Evolutionary conservation across 768 basidiomycete genomes (phyloP).

Genomic region (Holtermannia corniformis): DNA sequence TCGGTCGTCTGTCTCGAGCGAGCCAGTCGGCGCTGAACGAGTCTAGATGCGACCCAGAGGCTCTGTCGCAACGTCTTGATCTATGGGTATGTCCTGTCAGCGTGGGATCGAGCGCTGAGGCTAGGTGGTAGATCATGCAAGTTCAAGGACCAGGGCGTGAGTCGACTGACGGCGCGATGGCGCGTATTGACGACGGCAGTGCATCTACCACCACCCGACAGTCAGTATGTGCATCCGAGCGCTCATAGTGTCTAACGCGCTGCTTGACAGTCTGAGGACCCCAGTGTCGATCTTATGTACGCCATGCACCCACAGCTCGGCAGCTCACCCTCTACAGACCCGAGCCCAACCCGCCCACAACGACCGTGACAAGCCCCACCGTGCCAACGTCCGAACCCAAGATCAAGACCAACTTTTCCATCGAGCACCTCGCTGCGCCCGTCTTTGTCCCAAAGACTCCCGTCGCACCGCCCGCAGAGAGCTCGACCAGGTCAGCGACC

Average conservation of each 20-base stretch:
- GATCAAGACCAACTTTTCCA: neutral
- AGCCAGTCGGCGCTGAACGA: neutral
- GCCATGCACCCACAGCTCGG: too few relatives aligned
- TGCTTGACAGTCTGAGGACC: too few relatives aligned
- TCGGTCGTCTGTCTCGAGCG: conserved; percentile 3
- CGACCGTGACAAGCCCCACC: neutral
- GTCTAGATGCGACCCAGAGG: conserved; percentile 45
- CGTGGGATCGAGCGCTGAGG: conserved; percentile 2
- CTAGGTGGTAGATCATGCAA: conserved; percentile 24
- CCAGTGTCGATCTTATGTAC: too few relatives aligned
- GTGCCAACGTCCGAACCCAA: neutral
- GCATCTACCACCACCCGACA: conserved; percentile 31
- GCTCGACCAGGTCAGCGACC: conserved; percentile 17
- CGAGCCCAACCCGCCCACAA: neutral
- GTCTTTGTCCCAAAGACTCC: conserved; percentile 36
- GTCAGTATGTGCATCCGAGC: neutral
- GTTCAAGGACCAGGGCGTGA: conserved; percentile 36
- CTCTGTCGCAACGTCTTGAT: conserved; percentile 88
- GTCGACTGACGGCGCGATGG: conserved; percentile 4
- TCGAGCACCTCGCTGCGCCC: conserved; percentile 29
- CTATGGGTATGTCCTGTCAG: conserved; percentile 55
- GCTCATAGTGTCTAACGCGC: too few relatives aligned
- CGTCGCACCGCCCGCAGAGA: conserved; percentile 10
- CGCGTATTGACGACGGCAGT: conserved; percentile 14
- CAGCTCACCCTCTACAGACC: neutral